Evolutionary conservation across 2,329 filamentous ascomycete genomes (phyloP).

Genomic region (Pseudocercospora macadamiae): DNA sequence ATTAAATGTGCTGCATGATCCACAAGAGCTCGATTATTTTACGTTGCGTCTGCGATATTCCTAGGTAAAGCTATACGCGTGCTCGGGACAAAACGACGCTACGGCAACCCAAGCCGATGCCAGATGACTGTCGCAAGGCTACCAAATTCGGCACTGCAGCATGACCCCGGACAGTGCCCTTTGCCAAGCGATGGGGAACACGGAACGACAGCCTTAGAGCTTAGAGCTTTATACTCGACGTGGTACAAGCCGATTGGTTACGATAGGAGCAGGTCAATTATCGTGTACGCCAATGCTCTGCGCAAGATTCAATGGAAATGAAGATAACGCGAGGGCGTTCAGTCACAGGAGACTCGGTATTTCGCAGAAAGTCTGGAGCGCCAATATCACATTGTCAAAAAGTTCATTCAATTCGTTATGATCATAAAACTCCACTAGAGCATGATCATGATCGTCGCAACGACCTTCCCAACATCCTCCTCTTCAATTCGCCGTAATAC

Average conservation of each 20-base stretch:
- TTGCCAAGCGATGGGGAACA: neutral
- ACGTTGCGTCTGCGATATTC: conserved; percentile 1
- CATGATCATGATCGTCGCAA: neutral
- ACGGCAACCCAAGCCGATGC: neutral
- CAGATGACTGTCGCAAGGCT: conserved; percentile 2
- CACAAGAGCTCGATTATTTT: neutral
- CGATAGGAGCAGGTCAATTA: neutral
- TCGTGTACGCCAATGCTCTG: no score
- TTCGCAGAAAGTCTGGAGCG: neutral
- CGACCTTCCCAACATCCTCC: neutral
- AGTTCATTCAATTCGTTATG: neutral
- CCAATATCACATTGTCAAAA: neutral
- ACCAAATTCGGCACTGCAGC: neutral
- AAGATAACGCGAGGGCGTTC: no score
- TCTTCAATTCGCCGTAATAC: conserved; percentile 4
- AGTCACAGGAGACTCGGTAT: no score
- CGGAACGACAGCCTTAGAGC: neutral
- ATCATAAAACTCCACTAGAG: neutral
- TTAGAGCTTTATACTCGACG: neutral
- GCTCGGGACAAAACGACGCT: neutral
- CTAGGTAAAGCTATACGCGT: neutral
- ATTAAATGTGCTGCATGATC: neutral
- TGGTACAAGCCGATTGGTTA: neutral
- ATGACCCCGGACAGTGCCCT: neutral
- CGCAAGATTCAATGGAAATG: no score